Base-by-base conservation (phyloP, 768 basidiomycete genomes). In the Amanita pallidorosea region DNA sequence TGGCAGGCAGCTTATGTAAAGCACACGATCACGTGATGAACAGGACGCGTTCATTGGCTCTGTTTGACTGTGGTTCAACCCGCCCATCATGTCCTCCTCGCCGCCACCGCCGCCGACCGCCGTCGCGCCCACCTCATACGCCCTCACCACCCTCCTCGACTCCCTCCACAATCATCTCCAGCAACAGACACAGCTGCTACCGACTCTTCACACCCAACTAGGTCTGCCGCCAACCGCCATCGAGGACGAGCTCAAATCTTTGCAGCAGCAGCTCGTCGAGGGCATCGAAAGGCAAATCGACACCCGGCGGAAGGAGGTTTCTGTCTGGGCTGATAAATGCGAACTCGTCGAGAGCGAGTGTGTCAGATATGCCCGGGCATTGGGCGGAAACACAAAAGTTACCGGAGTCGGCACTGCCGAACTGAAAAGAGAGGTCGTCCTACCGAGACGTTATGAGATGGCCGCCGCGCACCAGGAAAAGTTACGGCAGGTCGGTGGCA, bases 181-280 rank as follows among this genome's bases (percentile, higher is more conserved):
- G 63, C 68, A 81, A 1, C 90, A 94, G 65, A 89, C 88, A 0
- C 83, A 86, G 55, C 72, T 89, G 29, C 71, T 95, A 2, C 89
- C 89, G 13, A 80, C 83, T 6, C 71, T 95, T 4, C 90, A 94
- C 65, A 73, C 79, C 1, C 88, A 88, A 60, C 85, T 95, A 13
- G 90, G 88, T 29, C 74, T 94, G 12, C 88, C 91, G 7, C 66
- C 79, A 23, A 80, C 81, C 9, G 83, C 89, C 0, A 77, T 94
- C 38, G 80, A 88, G 62, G 84, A 88, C 62, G 92, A 96, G 53
- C 73, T 94, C 29, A 70, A 75, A 47, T 65, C 74, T 7, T 74
- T 95, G 6, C 84, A 92, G 58, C 73, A 82, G 29, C 80, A 84
- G 45, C 80, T 95, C 40, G 77, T 83, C 50, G 73, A 77, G 51